Base-by-base conservation (phyloP, 768 basidiomycete genomes). In the Podaxis mareebaensis region DNA sequence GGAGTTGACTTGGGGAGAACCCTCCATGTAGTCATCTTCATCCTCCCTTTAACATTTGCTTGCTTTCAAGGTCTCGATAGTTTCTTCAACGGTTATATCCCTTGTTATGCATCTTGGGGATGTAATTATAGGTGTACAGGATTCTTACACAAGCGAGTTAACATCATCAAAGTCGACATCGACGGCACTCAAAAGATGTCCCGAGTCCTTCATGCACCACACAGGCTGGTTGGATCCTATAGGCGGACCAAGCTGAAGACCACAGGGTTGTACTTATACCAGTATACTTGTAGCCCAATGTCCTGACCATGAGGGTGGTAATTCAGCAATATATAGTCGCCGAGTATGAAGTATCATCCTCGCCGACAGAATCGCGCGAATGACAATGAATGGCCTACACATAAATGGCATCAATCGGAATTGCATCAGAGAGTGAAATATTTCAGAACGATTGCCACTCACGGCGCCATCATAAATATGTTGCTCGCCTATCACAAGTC, bases 1-100 rank as follows among this genome's bases (percentile, higher is more conserved):
- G 1, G n/a, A 42, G 13, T 67, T 63, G 10, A 61, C 59, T 11
- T 65, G 67, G 0, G 61, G 64, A 38, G 60, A 66, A 10, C 54
- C 65, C 4, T 67, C 70, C n/a, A 40, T 62, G 38, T 68, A 73
- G 38, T 67, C 71, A 7, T 77, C 81, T 6, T 73, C 75, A 40
- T 73, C 74, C 1, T 77, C 76, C 54, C 61, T 57, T 24, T 36
- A 20, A n/a, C 54, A 40, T 49, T 20, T 61, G 53, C 28, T 64
- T 55, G 20, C 53, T 54, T 61, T 73, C 26, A 26, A 26, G 26
- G 26, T 26, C 26, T 26, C 26, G 0, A 26, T 26, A 26, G 26
- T 26, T 26, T 26, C 3, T 26, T 26, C 26, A 26, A 3, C 26
- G 3, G 26, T 26, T 26, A 26, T 26, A 26, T 26, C 26, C 26